phyloP scores from a whole-genome alignment of 192 early-diverging fungal species.

The Coemansia sp. region DNA sequence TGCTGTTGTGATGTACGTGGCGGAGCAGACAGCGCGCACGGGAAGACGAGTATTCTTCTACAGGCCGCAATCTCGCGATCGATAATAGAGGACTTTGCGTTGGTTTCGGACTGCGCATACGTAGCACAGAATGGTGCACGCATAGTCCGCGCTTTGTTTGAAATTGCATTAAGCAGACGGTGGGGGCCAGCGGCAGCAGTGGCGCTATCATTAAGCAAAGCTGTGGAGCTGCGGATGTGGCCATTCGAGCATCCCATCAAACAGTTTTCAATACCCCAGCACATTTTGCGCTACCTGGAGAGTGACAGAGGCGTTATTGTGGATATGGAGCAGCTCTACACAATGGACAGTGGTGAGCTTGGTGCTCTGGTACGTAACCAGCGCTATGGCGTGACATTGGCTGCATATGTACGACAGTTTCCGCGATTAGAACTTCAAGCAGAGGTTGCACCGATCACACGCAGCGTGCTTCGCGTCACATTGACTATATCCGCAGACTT shows the following conservation, averaged over 20 bases:
- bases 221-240: constrained; percentile 90
- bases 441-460: constrained; percentile 88
- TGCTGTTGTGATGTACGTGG: constrained; percentile 91
- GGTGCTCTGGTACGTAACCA: constrained; percentile 82
- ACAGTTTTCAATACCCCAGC: constrained; percentile 75
- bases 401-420: constrained; percentile 78
- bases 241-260: constrained; percentile 81
- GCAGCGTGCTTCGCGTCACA: constrained; percentile 82
- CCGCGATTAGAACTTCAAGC: constrained; percentile 80
- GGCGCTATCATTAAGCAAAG: constrained; percentile 81
- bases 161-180: constrained; percentile 85
- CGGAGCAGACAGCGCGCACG: constrained; percentile 73
- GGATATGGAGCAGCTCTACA: constrained; percentile 69
- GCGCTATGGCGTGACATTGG: constrained; percentile 73
- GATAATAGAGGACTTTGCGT: constrained; percentile 85
- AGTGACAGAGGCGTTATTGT: constrained; percentile 19
- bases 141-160: constrained; percentile 92
- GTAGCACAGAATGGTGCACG: constrained; percentile 93
- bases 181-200: constrained; percentile 83
- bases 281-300: constrained; percentile 70
- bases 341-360: constrained; percentile 82
- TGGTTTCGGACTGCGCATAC: constrained; percentile 91
- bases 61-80: constrained; percentile 82
- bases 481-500: constrained; percentile 82
- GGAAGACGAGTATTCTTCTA: constrained; percentile 93